A percentile compares a stretch with the other conserved stretches of the same genome.
Evolutionary conservation across 768 basidiomycete genomes (phyloP).

Genomic region (Naematelia aurantialba): DNA sequence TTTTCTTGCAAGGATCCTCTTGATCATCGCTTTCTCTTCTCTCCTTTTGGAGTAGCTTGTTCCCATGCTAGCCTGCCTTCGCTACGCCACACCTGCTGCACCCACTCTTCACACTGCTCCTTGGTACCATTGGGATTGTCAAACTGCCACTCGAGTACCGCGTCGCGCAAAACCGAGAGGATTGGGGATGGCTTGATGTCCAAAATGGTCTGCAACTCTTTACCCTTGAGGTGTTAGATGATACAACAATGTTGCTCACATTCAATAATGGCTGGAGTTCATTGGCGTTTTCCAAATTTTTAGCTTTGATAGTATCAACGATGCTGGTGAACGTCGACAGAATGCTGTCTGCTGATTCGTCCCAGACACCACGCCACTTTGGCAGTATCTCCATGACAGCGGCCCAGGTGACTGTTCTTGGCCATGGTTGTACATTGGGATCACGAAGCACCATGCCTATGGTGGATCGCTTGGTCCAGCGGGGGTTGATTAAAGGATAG

Average conservation of each 20-base stretch:
- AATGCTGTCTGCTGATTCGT: slow-evolving; percentile 55
- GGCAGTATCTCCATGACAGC: slow-evolving; percentile 25
- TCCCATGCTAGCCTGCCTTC: slow-evolving; percentile 30
- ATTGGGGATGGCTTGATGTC: slow-evolving; percentile 64
- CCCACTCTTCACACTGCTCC: slow-evolving; percentile 68
- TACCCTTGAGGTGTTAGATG: slow-evolving; percentile 58
- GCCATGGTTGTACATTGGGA: slow-evolving; percentile 39
- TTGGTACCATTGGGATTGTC: slow-evolving; percentile 65
- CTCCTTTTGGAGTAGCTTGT: not conserved
- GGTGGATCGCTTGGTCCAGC: slow-evolving; percentile 13
- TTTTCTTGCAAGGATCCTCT: slow-evolving; percentile 11
- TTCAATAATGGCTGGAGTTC: slow-evolving; percentile 73
- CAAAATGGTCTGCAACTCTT: slow-evolving; percentile 60
- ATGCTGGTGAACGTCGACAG: slow-evolving; percentile 67
- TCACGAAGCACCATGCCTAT: slow-evolving; percentile 54
- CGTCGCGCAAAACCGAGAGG: slow-evolving; percentile 62
- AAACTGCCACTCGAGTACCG: slow-evolving; percentile 80
- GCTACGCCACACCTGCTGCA: slow-evolving; percentile 49
- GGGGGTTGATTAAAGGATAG: slow-evolving; percentile 17
- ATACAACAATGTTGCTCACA: slow-evolving; percentile 55
- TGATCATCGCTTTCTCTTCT: too few relatives aligned
- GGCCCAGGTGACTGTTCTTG: slow-evolving; percentile 12
- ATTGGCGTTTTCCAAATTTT: slow-evolving; percentile 60
- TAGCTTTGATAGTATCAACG: slow-evolving; percentile 59
- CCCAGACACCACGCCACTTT: slow-evolving; percentile 38